Base-by-base conservation (phyloP, 2,329 filamentous ascomycete genomes). In the Aureobasidium lini region DNA sequence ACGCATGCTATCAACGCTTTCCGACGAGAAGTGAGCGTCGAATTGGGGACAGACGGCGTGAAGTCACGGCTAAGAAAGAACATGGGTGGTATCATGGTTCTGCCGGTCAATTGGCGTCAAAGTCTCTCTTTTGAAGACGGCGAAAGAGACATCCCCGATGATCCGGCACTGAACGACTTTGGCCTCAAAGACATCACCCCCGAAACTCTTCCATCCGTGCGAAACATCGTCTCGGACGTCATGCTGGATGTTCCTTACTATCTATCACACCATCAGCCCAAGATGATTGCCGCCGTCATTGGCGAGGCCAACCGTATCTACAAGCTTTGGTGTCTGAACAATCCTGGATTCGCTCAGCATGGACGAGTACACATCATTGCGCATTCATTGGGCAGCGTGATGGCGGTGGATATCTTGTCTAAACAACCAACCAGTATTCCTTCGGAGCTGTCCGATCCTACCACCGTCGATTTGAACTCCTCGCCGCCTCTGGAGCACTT, bases 181-280 rank as follows among this genome's bases (percentile, higher is more conserved):
- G 79, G 79, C 0, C 78, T 99, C 13, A 88, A 92, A 66, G 92
- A 97, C 66, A 96, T 99, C 64, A 96, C 95, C 5, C 92, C 91
- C 1, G 83, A 86, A 43, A 94, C 90, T 0, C 89, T 99, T 32
- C 92, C 93, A 0, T 91, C 90, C 0, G 88, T 99, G 8, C 86
- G 94, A 47, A 90, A 88, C 68, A 85, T 99, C 70, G 95, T 99
- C 62, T 95, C 89, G 43, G 94, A 99, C 71, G 90, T 99, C 66
- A 96, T 99, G 90, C 87, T 97, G 52, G 94, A 99, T 70, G 93
- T 99, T 52, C 94, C 94, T 0, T 97, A 96, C 70, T 99, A 97
- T 75, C 86, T 99, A 75, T 97, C 93, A 0, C 89, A 95, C 61
- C 93, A 97, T 74, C 96, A 97, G 68, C 84, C 87, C 4, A 96